Evolutionary conservation across 331 rosid genomes (phyloP).

Genomic region (Pyracantha coccinea): DNA sequence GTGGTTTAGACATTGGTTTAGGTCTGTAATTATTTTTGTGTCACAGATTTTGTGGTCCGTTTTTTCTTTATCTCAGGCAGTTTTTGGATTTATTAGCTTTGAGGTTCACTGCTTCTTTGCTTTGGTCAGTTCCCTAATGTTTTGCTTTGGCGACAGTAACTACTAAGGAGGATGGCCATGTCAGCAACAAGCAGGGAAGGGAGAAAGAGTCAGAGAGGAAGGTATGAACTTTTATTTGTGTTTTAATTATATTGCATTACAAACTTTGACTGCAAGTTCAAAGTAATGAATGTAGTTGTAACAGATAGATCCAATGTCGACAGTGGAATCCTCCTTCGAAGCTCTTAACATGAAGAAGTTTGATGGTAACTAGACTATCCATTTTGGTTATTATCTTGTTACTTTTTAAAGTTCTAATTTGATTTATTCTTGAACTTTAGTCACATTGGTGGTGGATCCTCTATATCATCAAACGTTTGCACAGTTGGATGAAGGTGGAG

Average conservation of each 20-base stretch:
- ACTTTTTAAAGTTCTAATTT: slow-evolving; percentile 15
- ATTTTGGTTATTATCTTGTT: neutral
- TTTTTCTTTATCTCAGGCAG: neutral
- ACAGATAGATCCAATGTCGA: slow-evolving; percentile 71
- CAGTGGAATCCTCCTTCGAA: slow-evolving; percentile 85
- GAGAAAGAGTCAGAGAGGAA: slow-evolving; percentile 57
- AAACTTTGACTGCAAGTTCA: neutral
- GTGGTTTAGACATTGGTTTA: slow-evolving; percentile 4
- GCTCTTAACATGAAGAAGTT: slow-evolving; percentile 79
- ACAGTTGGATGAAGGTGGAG: slow-evolving; percentile 96
- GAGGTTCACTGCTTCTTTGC: neutral
- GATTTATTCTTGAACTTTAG: slow-evolving; percentile 32
- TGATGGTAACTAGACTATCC: slow-evolving; percentile 56
- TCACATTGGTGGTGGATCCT: slow-evolving; percentile 86
- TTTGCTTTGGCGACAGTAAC: slow-evolving; percentile 23
- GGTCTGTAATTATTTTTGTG: neutral
- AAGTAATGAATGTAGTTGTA: neutral
- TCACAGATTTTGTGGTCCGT: neutral
- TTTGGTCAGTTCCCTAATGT: neutral
- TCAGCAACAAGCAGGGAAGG: slow-evolving; percentile 44
- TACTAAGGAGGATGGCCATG: slow-evolving; percentile 30
- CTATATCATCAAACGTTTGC: slow-evolving; percentile 95
- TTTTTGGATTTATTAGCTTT: neutral
- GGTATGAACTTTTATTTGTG: slow-evolving; percentile 31
- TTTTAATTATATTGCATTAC: neutral